Percentiles rank a stretch among this genome's conserved stretches.
These are phyloP conservation scores for Saccharomycopsis selenospora DNA, from an alignment of 805 yeast genomes.

Conservation along the genomic window DNA sequence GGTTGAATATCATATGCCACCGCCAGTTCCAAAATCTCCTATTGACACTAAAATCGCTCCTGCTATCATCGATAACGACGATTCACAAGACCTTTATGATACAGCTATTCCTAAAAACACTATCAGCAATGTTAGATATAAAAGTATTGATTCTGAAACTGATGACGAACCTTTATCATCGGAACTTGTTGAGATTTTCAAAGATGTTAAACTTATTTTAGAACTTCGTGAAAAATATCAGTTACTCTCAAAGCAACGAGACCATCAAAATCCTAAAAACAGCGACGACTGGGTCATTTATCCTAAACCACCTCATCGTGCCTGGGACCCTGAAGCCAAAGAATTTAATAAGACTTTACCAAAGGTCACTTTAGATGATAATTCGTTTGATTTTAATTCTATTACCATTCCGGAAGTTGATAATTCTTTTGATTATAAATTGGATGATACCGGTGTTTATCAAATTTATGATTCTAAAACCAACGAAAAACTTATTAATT, in stretches of 20 bases:
- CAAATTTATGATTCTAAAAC: constrained; percentile 43
- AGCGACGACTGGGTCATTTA: constrained; percentile 64
- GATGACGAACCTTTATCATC: constrained; percentile 52
- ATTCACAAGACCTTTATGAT: constrained; percentile 23
- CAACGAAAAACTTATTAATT: constrained; percentile 38
- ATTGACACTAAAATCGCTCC: not conserved
- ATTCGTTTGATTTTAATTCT: constrained; percentile 51
- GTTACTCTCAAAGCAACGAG: constrained; percentile 60
- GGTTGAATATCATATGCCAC: constrained; percentile 32
- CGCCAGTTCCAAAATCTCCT: constrained; percentile 31
- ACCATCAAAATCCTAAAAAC: constrained; percentile 81
- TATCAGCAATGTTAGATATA: constrained; percentile 23
- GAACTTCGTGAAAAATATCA: constrained; percentile 73
- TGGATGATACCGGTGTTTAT: constrained; percentile 62
- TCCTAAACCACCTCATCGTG: constrained; percentile 92
- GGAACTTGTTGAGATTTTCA: constrained; percentile 57
- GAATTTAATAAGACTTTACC: constrained; percentile 38
- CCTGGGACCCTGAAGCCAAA: constrained; percentile 53
- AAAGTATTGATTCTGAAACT: constrained; percentile 43
- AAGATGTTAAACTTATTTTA: constrained; percentile 59
- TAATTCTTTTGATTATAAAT: constrained; percentile 31
- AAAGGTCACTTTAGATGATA: constrained; percentile 34
- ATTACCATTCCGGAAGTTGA: constrained; percentile 48
- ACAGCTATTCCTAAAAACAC: constrained; percentile 24
- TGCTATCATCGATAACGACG: not conserved